Evolutionary conservation across 2,329 filamentous ascomycete species (phyloP), one percentile per base, ranked within the genome.

Genomic region (Knoxdaviesia capensis): DNA sequence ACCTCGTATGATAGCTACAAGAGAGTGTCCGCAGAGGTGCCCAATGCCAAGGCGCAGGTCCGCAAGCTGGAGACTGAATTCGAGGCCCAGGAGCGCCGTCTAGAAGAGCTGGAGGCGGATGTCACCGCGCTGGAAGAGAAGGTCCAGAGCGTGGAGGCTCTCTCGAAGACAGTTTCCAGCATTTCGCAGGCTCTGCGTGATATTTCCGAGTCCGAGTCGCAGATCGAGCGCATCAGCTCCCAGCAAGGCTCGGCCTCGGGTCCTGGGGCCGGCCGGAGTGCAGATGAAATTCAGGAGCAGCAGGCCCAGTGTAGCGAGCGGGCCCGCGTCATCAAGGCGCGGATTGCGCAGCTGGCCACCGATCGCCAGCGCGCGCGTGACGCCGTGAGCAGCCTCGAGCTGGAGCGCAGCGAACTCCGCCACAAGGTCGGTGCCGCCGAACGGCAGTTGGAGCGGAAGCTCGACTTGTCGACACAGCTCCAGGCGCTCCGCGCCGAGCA

Each of bases 211-310:
- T 75, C 83, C 5, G 73, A 82, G 51, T 61, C 62, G 35, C 80
- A 94, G 55, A 79, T 94, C 40, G 67, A 79, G 43, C 75, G 81
- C 42, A 71, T 94, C 40, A 67, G 74, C 44, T 75, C 76, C 6
- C 85, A 86, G 49, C 81, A 94, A 53, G 75, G 80, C 52, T 72
- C 77, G 45, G 69, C 76, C 9, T 66, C 69, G 30, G 30, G 36
- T 28, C 28, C 20, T 29, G 8, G n/a, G 6, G 29, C 41, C 7
- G 36, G 30, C 6, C 20, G 30, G 6, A 41, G 36, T 10, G 69
- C 85, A 6, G 82, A 93, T 42, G 82, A 90, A 49, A 86, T 96
- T 42, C 81, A 90, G 50, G 77, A 82, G 42, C 73, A 86, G 39
- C 73, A 86, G 46, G 74, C 74, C 39, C 60, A 63, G 11, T 68